Evolutionary conservation across 257 asterid species (phyloP).

Genomic region (Lithospermum erythrorhizon): DNA sequence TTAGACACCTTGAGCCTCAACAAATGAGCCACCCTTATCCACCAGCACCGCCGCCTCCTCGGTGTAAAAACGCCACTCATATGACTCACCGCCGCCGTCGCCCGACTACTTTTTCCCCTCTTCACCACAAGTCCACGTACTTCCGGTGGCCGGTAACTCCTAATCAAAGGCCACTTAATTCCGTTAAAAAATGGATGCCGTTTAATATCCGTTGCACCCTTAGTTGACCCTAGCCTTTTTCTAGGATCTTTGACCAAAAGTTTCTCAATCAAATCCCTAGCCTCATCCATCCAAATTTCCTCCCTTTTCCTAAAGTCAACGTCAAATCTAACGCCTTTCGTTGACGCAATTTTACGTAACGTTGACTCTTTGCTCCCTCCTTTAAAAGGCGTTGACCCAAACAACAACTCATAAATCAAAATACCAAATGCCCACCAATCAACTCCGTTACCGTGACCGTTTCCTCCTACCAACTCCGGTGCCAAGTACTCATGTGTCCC

Average conservation of each 20-base stretch:
- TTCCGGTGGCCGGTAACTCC: constrained; percentile 77
- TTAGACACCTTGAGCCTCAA: constrained; percentile 49
- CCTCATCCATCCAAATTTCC: constrained; percentile 42
- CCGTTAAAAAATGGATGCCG: constrained; percentile 85
- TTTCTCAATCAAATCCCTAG: constrained; percentile 56
- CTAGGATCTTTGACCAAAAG: constrained; percentile 69
- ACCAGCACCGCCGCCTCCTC: constrained; percentile 52
- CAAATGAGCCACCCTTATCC: constrained; percentile 49
- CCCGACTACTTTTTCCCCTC: constrained; percentile 38
- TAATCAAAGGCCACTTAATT: constrained; percentile 82
- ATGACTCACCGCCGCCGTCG: constrained; percentile 26
- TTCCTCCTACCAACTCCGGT: constrained; percentile 59
- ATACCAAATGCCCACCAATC: constrained; percentile 99
- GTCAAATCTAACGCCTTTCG: constrained; percentile 48
- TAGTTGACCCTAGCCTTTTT: constrained; percentile 62
- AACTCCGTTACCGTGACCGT: constrained; percentile 87
- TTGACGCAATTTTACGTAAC: constrained; percentile 75
- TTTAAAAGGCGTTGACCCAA: constrained; percentile 73
- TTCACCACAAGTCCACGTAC: constrained; percentile 53
- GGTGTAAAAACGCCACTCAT: constrained; percentile 35
- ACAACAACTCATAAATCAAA: constrained; percentile 49
- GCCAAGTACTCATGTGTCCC: constrained; percentile 86
- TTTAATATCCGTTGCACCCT: constrained; percentile 88
- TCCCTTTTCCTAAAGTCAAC: constrained; percentile 18
- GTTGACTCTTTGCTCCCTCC: constrained; percentile 82